Percentiles rank a stretch among this genome's conserved stretches.
These are phyloP conservation scores for Calvatia gigantea DNA, from an alignment of 768 basidiomycete species.

Conservation along the genomic window DNA sequence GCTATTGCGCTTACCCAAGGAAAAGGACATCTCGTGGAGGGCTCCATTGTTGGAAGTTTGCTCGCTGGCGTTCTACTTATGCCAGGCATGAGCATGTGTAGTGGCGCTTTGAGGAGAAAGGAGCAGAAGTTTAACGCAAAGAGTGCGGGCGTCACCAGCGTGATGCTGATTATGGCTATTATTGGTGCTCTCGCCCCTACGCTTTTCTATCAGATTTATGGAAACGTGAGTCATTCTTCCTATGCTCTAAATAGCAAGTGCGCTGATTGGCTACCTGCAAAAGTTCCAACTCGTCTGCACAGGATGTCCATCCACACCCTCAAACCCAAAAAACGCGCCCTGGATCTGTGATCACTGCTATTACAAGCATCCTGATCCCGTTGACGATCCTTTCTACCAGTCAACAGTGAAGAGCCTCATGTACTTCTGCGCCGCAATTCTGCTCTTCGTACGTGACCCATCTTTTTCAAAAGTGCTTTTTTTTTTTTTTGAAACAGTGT, in stretches of 20 bases:
- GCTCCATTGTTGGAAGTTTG: constrained; percentile 92
- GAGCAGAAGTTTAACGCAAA: constrained; percentile 99
- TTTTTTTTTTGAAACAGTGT: constrained; percentile 8
- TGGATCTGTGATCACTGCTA: constrained; percentile 94
- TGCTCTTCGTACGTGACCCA: constrained; percentile 85
- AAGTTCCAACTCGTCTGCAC: constrained; percentile 88
- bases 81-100: constrained; percentile 96
- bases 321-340: constrained; percentile 36
- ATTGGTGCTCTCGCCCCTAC: constrained; percentile 95
- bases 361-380: constrained; percentile 92
- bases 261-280: constrained; percentile 16
- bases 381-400: constrained; percentile 94
- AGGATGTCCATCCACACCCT: constrained; percentile 61
- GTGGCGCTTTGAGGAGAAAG: constrained; percentile 83
- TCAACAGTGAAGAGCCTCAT: constrained; percentile 92
- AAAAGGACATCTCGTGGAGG: constrained; percentile 94
- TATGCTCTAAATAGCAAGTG: not conserved
- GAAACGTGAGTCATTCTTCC: constrained; percentile 64
- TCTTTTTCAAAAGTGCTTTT: not conserved
- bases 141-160: constrained; percentile 96
- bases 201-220: constrained; percentile 97
- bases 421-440: constrained; percentile 91
- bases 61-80: constrained; percentile 94
- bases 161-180: constrained; percentile 99
- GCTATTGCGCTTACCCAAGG: constrained; percentile 83